Evolutionary conservation across 1,139 yeast species (phyloP).

Genomic region (Yamadazyma kanchanaburiensis): DNA sequence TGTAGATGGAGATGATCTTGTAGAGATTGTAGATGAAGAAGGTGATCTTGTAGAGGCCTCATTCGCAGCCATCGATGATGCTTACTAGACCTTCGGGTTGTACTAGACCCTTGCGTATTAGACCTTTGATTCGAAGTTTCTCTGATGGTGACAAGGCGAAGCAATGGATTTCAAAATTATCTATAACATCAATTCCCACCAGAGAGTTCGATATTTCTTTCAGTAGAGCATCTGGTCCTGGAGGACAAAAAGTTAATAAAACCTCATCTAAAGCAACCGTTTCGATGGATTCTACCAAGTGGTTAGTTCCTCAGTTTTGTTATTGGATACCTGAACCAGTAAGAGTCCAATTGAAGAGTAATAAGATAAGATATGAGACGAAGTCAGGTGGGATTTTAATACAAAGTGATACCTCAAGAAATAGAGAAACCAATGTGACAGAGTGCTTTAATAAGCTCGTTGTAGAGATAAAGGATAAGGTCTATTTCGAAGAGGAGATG

Average conservation of each 20-base stretch:
- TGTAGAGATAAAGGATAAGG: conserved; percentile 46
- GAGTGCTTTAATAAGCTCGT: conserved; percentile 62
- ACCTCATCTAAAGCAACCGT: conserved; percentile 78
- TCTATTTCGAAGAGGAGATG: conserved; percentile 49
- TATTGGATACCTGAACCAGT: conserved; percentile 64
- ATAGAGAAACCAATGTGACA: conserved; percentile 54
- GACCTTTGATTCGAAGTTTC: too few relatives aligned
- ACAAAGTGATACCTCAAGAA: conserved; percentile 60
- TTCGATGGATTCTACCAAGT: conserved; percentile 40
- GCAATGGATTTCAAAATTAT: conserved; percentile 16
- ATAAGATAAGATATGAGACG: conserved; percentile 53
- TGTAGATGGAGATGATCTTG: too few relatives aligned
- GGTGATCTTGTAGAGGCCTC: too few relatives aligned
- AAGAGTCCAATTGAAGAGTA: conserved; percentile 37
- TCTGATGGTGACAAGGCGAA: too few relatives aligned
- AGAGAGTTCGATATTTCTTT: conserved; percentile 50
- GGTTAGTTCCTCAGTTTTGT: conserved; percentile 44
- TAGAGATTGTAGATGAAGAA: too few relatives aligned
- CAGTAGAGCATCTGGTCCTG: conserved; percentile 86
- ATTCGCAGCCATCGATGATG: too few relatives aligned
- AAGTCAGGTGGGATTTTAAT: conserved; percentile 57
- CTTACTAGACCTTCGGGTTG: too few relatives aligned
- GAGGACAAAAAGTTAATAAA: conserved; percentile 93
- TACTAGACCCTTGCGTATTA: too few relatives aligned
- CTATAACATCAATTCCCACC: conserved; percentile 42